phyloP scores from a whole-genome alignment of 179 eudicot species.

The Beta lomatogona region DNA sequence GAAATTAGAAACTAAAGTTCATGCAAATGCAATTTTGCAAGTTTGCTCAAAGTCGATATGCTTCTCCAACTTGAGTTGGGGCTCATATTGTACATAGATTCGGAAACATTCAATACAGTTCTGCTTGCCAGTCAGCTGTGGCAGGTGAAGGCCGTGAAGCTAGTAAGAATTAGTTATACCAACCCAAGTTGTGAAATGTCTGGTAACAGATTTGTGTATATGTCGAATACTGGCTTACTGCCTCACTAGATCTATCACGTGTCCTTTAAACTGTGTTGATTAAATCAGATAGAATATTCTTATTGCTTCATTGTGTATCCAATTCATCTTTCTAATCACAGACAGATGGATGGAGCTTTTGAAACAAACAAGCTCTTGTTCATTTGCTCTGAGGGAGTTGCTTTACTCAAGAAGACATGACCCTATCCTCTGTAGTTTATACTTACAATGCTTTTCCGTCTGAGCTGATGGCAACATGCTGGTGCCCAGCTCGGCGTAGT shows the following conservation, averaged over 20 bases:
- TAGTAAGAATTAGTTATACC: background rate
- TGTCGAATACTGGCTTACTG: background rate
- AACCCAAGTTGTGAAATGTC: background rate
- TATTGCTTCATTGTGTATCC: background rate
- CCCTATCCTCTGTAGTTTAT: background rate
- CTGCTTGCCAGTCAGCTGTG: background rate
- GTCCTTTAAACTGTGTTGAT: background rate
- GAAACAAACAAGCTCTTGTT: background rate
- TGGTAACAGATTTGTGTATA: too few relatives aligned
- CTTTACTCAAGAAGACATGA: background rate
- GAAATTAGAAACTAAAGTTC: background rate
- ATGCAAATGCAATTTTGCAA: background rate
- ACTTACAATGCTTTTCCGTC: background rate
- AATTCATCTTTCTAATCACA: too few relatives aligned
- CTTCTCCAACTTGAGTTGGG: background rate
- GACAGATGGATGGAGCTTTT: background rate
- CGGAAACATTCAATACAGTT: background rate
- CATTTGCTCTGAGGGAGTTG: background rate
- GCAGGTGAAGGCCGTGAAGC: background rate
- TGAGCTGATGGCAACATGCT: background rate
- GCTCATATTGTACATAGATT: background rate
- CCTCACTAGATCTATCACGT: background rate
- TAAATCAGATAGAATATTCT: background rate
- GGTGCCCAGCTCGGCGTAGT: background rate
- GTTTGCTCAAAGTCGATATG: background rate